These are phyloP conservation scores for Trichomonas vaginalis DNA, from an alignment of 208 protist genomes.

Conservation along the genomic window DNA sequence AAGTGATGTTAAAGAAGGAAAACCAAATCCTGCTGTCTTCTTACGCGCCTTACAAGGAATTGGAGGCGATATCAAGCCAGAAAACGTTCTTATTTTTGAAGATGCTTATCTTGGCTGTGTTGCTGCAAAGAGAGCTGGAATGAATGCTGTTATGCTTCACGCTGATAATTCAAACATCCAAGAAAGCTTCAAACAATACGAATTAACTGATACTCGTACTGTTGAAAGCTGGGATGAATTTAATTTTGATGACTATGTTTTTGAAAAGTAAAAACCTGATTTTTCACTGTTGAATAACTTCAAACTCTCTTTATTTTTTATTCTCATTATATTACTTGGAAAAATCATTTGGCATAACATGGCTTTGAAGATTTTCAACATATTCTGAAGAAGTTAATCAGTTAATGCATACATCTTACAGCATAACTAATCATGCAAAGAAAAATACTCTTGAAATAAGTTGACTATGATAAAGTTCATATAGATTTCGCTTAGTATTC, in stretches of 20 bases:
- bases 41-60: background rate
- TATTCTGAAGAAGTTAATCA: too few species aligned
- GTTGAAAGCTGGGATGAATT: background rate
- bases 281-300: too few species aligned
- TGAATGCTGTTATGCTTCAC: background rate
- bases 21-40: background rate
- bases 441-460: too few species aligned
- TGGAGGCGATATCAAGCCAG: background rate
- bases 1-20: background rate
- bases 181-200: background rate
- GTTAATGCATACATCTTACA: too few species aligned
- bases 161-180: background rate
- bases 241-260: background rate
- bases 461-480: too few species aligned
- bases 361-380: too few species aligned
- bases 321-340: too few species aligned
- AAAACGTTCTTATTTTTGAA: background rate
- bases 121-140: background rate
- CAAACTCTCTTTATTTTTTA: too few species aligned
- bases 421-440: too few species aligned
- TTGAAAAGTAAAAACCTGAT: too few species aligned
- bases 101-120: background rate
- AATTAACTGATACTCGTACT: background rate
- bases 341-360: too few species aligned
- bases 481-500: too few species aligned